Percentiles rank a stretch among this genome's conserved stretches.
Evolutionary conservation across 768 basidiomycete species (phyloP).

Genomic region (Serendipita indica): DNA sequence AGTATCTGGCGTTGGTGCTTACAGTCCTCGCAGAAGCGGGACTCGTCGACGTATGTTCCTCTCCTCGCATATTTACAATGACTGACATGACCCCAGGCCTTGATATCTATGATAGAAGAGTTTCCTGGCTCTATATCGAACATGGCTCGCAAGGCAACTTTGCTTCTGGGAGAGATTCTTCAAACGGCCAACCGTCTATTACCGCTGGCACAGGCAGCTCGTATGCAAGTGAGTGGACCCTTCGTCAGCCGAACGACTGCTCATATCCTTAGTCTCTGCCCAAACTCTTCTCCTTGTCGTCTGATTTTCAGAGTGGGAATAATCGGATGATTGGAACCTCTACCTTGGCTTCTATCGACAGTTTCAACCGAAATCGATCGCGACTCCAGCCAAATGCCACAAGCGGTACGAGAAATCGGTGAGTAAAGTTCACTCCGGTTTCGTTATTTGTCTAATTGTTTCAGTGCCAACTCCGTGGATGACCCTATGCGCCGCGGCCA

Average conservation of each 20-base stretch:
- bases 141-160: conserved; percentile 76
- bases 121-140: conserved; percentile 44
- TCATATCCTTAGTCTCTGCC: conserved; percentile 49
- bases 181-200: conserved; percentile 78
- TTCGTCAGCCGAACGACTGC: background rate
- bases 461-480: conserved; percentile 37
- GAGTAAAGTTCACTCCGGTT: conserved; percentile 13
- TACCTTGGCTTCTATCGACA: conserved; percentile 77
- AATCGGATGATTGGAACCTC: conserved; percentile 72
- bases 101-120: conserved; percentile 76
- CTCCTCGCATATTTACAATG: background rate
- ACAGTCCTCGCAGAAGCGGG: conserved; percentile 78
- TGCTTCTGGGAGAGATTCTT: conserved; percentile 82
- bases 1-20: conserved; percentile 77
- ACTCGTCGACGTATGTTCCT: conserved; percentile 56
- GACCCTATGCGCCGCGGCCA: conserved; percentile 80
- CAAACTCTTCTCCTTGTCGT: conserved; percentile 68
- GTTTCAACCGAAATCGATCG: conserved; percentile 77
- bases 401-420: conserved; percentile 54
- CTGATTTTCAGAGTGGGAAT: conserved; percentile 60
- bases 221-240: conserved; percentile 48
- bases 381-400: conserved; percentile 45
- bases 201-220: conserved; percentile 66
- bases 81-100: conserved; percentile 36
- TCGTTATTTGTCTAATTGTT: background rate